Evolutionary conservation across 768 basidiomycete species (phyloP).

Genomic region (Gyrodon lividus): DNA sequence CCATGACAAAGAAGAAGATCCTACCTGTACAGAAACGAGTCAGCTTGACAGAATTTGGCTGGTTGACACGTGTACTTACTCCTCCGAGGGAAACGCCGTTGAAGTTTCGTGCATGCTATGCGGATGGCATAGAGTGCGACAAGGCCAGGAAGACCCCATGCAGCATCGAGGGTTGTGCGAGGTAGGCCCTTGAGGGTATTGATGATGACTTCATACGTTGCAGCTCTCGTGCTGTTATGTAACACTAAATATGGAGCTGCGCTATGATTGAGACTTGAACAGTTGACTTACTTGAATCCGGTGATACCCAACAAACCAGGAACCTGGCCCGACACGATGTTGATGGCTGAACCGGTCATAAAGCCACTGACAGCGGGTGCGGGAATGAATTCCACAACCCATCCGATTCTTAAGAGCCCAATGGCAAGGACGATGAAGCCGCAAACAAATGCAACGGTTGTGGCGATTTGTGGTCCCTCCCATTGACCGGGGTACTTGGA

Average conservation of each 20-base stretch:
- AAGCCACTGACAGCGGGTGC: conserved; percentile 82
- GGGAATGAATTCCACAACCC: conserved; percentile 94
- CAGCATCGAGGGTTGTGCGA: conserved; percentile 73
- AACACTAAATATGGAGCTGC: conserved; percentile 4
- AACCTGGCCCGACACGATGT: conserved; percentile 83
- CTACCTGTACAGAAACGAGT: conserved; percentile 44
- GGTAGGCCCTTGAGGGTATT: conserved; percentile 86
- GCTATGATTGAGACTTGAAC: background rate
- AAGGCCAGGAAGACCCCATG: conserved; percentile 82
- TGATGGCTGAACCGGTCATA: conserved; percentile 98
- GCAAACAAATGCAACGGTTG: conserved; percentile 77
- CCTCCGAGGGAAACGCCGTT: conserved; percentile 59
- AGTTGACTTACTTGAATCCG: conserved; percentile 69
- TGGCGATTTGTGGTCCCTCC: conserved; percentile 74
- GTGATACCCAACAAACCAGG: conserved; percentile 87
- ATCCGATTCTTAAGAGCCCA: conserved; percentile 86
- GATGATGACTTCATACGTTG: conserved; percentile 87
- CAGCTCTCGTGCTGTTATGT: conserved; percentile 77
- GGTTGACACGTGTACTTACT: conserved; percentile 38
- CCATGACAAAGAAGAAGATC: conserved; percentile 73
- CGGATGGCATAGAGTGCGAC: conserved; percentile 69
- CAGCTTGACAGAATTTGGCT: background rate
- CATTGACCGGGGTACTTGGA: conserved; percentile 54
- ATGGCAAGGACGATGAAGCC: conserved; percentile 92
- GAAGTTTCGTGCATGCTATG: conserved; percentile 46